Percentiles rank a stretch among this genome's conserved stretches.
These are phyloP conservation scores for Ogataea salicorniae DNA, from an alignment of 805 yeast genomes.

Conservation along the genomic window DNA sequence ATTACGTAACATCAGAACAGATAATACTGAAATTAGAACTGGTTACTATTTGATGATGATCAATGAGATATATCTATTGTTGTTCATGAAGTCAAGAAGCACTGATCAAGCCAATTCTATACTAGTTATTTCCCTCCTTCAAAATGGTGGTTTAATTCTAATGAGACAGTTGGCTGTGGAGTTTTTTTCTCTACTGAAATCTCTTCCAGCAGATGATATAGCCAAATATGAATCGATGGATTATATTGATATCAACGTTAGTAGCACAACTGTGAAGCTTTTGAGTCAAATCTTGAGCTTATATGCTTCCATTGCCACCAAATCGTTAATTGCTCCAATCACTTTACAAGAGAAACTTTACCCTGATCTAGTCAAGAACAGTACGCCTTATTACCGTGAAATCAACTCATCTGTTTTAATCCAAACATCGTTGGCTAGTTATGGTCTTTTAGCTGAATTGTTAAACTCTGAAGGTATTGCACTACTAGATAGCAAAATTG, in stretches of 20 bases:
- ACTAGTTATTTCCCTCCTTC: constrained; percentile 44
- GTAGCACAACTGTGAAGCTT: constrained; percentile 21
- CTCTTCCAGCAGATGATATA: constrained; percentile 14
- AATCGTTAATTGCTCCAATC: constrained; percentile 30
- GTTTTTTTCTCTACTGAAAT: constrained; percentile 21
- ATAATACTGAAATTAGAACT: constrained; percentile 19
- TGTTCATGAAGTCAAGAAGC: constrained; percentile 20
- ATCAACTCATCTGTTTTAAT: constrained; percentile 24
- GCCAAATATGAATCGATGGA: constrained; percentile 14
- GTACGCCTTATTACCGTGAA: constrained; percentile 23
- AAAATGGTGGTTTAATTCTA: constrained; percentile 41
- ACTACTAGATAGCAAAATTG: constrained; percentile 14
- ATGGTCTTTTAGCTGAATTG: constrained; percentile 34
- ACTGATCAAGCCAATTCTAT: constrained; percentile 33
- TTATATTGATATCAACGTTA: constrained; percentile 22
- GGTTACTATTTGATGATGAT: constrained; percentile 24
- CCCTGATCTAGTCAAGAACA: constrained; percentile 30
- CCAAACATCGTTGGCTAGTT: constrained; percentile 37
- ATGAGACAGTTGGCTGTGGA: constrained; percentile 26
- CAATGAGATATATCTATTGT: constrained; percentile 22
- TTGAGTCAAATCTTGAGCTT: constrained; percentile 33
- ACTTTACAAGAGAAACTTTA: constrained; percentile 34
- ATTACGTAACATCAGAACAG: constrained; percentile 14
- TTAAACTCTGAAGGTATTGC: constrained; percentile 26
- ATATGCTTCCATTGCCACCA: constrained; percentile 40